These are phyloP conservation scores for Bruguiera gymnorhiza DNA, from an alignment of 345 rosid species.

Conservation along the genomic window DNA sequence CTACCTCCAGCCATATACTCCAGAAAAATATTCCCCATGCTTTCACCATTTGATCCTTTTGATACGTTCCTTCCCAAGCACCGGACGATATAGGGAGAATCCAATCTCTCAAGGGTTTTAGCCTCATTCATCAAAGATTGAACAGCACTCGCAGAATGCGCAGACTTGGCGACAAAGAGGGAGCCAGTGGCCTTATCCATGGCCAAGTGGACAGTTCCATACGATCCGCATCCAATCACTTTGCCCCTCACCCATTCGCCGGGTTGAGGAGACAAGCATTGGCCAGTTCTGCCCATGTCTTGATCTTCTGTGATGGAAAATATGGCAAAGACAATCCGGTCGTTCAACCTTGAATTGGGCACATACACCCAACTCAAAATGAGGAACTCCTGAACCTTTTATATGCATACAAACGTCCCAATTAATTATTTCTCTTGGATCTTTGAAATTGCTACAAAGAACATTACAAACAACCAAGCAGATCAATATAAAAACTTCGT, in stretches of 20 bases:
- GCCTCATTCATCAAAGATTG: constrained; percentile 28
- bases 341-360: constrained; percentile 13
- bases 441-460: neutral
- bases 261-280: constrained; percentile 5
- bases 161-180: constrained; percentile 32
- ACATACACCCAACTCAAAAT: constrained; percentile 10
- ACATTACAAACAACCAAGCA: neutral
- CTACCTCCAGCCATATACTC: constrained; percentile 43
- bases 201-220: constrained; percentile 37
- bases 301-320: neutral
- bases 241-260: constrained; percentile 31
- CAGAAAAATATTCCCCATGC: constrained; percentile 26
- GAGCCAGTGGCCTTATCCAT: constrained; percentile 27
- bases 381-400: neutral
- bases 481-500: neutral
- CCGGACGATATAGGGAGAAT: constrained; percentile 28
- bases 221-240: constrained; percentile 34
- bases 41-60: constrained; percentile 5
- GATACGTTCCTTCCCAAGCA: constrained; percentile 22
- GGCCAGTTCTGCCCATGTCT: constrained; percentile 16
- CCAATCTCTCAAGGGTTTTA: constrained; percentile 24
- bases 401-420: constrained; percentile 8
- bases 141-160: constrained; percentile 12
- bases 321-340: neutral
- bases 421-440: neutral